Base-by-base conservation (phyloP, 805 yeast species). In the Saccharomycopsis synnaedendra region DNA sequence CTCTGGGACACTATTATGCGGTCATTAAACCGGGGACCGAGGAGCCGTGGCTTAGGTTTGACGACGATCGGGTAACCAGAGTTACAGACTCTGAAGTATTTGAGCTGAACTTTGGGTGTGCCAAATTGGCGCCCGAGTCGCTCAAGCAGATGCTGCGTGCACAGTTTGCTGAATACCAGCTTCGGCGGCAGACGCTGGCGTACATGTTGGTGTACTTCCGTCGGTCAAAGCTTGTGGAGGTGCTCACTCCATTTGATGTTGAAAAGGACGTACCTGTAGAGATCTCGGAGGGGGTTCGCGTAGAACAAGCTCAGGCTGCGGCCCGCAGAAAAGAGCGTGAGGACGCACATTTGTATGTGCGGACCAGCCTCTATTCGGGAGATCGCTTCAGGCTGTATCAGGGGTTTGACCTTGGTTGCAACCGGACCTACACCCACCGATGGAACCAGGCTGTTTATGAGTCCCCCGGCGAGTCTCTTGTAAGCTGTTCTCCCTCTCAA, bases 1-100 rank as follows among this genome's bases (percentile, higher is more conserved):
- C 95, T 7, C 85, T 89, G 41, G 99, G 99, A 27, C 99, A 93
- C 61, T 93, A 93, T 64, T 93, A 93, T 60, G 93, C 98, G 0
- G 74, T 93, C 78, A 80, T 93, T 45, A 88, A 81, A 62, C 97
- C 97, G 1, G 73, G 73, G 30, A 67, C 72, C 2, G 69, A 74
- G 27, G 81, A 78, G 45, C 66, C 74, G 39, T 93, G 98, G 98
- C 82, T 75, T 61, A 73, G 90, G 59, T 93, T 90, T 68, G 99
- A 93, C 62, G 99, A 93, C 64, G 98, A 93, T 59, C 76, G 81
- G 51, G 99, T 93, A 32, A 85, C 95, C 74, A 76, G 79, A 56
- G 97, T 85, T 1, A 85, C 95, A 0, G 72, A 77, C 36, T 73
- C 72, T 47, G 95, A 90, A 57, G 98, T 88, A 0, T 83, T 89